A percentile compares a stretch with the other conserved stretches of the same genome.
phyloP scores from a whole-genome alignment of 129 eudicot species.

The Calendula officinalis region DNA sequence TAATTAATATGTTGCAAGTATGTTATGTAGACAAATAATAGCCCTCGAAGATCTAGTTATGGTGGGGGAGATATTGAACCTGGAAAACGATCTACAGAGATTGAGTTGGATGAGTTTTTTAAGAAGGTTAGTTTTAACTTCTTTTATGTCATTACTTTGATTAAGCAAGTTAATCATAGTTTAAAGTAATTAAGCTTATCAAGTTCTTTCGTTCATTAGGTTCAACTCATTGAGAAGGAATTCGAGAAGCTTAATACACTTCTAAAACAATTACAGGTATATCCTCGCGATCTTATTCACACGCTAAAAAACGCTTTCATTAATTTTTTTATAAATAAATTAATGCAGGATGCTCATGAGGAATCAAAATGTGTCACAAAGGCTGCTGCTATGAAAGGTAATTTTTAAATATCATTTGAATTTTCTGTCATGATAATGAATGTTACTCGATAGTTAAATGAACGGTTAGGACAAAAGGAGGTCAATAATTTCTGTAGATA shows the following conservation, averaged over 20 bases:
- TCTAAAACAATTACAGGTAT: slow-evolving; percentile 72
- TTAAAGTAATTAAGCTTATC: background rate
- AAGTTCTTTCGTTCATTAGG: slow-evolving; percentile 37
- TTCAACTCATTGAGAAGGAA: slow-evolving; percentile 71
- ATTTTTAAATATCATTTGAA: background rate
- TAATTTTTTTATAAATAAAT: background rate
- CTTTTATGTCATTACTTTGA: background rate
- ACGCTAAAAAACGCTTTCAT: too few relatives aligned
- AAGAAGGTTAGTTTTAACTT: slow-evolving; percentile 14
- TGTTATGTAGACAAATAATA: slow-evolving; percentile 1
- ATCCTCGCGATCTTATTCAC: too few relatives aligned
- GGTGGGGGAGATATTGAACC: slow-evolving; percentile 35
- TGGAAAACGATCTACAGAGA: slow-evolving; percentile 31
- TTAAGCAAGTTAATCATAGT: background rate
- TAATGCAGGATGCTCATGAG: slow-evolving; percentile 81
- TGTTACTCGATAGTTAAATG: too few relatives aligned
- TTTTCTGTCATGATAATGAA: too few relatives aligned
- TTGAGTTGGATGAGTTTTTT: slow-evolving; percentile 32
- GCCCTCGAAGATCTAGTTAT: slow-evolving; percentile 31
- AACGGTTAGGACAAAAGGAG: too few relatives aligned
- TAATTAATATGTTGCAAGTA: background rate
- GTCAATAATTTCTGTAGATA: too few relatives aligned
- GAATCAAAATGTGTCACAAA: slow-evolving; percentile 78
- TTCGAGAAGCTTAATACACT: slow-evolving; percentile 60
- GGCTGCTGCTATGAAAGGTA: slow-evolving; percentile 96